Evolutionary conservation across 2,329 filamentous ascomycete species (phyloP).

Genomic region (Fusarium sterilihyphosum): DNA sequence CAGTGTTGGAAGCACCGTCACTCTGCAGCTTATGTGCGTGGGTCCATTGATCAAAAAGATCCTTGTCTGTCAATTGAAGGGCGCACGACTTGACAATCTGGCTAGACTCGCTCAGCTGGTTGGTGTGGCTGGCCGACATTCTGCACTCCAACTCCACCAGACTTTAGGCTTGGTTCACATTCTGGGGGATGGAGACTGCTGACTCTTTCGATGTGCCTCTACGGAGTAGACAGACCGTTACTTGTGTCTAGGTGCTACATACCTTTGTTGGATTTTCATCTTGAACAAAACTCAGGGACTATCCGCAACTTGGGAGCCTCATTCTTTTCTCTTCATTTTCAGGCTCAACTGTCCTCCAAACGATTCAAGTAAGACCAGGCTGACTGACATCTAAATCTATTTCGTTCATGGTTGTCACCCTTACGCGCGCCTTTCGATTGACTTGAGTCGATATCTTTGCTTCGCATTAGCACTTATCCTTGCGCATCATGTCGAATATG

Average conservation of each 20-base stretch:
- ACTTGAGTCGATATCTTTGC: conserved; percentile 27
- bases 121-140: conserved; percentile 34
- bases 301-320: conserved; percentile 20
- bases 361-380: conserved; percentile 23
- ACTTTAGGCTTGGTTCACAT: conserved; percentile 7
- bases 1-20: conserved; percentile 32
- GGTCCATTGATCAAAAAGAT: conserved; percentile 29
- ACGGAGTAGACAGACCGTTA: conserved; percentile 7
- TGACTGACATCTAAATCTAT: conserved; percentile 7
- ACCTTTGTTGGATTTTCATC: conserved; percentile 3
- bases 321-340: conserved; percentile 18
- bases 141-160: conserved; percentile 27
- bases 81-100: conserved; percentile 42
- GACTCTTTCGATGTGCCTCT: conserved; percentile 24
- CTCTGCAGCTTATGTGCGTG: conserved; percentile 14
- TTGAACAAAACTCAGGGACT: conserved; percentile 42
- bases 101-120: conserved; percentile 35
- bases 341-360: conserved; percentile 7
- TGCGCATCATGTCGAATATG: conserved; percentile 49
- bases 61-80: conserved; percentile 45
- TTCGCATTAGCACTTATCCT: conserved; percentile 20
- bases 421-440: conserved; percentile 39
- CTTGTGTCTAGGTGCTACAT: neutral
- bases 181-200: conserved; percentile 23
- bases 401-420: conserved; percentile 25